Base-by-base conservation (phyloP, 208 protist species). In the Naegleria lovaniensis region DNA sequence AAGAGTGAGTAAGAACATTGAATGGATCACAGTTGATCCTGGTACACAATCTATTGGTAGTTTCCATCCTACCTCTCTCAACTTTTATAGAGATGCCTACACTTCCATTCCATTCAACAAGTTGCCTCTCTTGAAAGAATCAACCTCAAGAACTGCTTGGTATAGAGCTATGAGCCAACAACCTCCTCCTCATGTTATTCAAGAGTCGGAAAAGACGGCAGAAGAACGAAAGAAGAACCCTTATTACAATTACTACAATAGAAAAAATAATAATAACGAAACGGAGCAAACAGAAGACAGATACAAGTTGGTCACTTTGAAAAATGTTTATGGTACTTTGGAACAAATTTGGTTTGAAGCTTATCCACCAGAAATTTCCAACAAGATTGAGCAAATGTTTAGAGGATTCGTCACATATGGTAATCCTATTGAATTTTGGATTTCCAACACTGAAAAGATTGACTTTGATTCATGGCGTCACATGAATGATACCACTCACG, bases 1-100 rank as follows among this genome's bases (percentile, higher is more conserved):
- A 22, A 40, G 40, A 85, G 5, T 85, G 9, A 13, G 25, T 1
- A 48, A 48, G 13, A 40, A 6, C 5, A 40, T 85, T 48, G 16
- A 40, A 85, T 85, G n/a, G 36, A 40, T 43, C 0, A 85, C 83
- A 85, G 38, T 85, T 19, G 40, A 85, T 85, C 83, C 83, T 48
- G 83, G 83, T 19, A 85, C 83, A 48, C 83, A 85, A 43, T 1
- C 43, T 7, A 85, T 85, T 48, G 83, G 83, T 48, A 48, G 36
- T 19, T 85, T 85, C n/a, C 13, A 85, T 85, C 83, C 83, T 7
- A 48, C 7, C 9, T 22, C 6, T 7, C 6, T 16, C 0, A 79
- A 79, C 29, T 79, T 79, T 36, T 79, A 79, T 79, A 36, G 16
- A 79, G 67, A 79, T 79, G 67, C 67, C 29, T 79, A 79, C 36